These are phyloP conservation scores for Mucor ambiguus DNA, from an alignment of 371 early-diverging fungal genomes.

Conservation along the genomic window DNA sequence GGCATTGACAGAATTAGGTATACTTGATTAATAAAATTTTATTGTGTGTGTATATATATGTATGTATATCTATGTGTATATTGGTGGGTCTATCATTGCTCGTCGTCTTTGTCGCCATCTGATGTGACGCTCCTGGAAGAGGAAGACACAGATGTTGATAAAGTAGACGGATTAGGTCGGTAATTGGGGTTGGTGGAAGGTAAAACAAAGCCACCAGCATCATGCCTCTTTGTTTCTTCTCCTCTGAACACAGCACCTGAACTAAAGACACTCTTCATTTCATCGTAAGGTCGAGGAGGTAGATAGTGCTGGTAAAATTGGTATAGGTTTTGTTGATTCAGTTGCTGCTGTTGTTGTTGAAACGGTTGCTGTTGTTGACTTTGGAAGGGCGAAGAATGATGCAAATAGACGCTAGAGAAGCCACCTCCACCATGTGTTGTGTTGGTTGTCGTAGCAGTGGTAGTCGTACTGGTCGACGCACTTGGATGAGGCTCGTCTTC, in stretches of 20 bases:
- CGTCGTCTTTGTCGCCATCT: background rate
- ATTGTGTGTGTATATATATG: background rate
- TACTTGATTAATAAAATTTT: background rate
- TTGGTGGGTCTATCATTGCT: background rate
- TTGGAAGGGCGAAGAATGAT: background rate
- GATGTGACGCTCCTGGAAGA: conserved; percentile 26
- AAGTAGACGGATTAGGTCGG: background rate
- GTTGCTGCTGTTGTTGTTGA: background rate
- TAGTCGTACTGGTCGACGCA: background rate
- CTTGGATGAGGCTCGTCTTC: background rate
- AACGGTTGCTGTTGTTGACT: conserved; percentile 3
- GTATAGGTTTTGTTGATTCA: conserved; percentile 41
- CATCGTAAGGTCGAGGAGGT: conserved; percentile 45
- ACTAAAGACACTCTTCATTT: conserved; percentile 27
- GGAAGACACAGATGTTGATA: conserved; percentile 12
- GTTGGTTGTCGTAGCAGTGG: background rate
- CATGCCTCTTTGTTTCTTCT: conserved; percentile 11
- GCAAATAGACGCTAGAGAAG: conserved; percentile 2
- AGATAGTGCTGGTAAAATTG: conserved; percentile 46
- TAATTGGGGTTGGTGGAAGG: conserved; percentile 25
- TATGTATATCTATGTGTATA: conserved; percentile 7
- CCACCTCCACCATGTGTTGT: background rate
- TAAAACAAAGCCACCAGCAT: conserved; percentile 26
- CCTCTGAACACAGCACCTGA: conserved; percentile 26
- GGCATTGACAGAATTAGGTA: conserved; percentile 65